A percentile compares a stretch with the other conserved stretches of the same genome.
Conservation (phyloP, 2,329 filamentous ascomycete species). For the Aspergillus ustus region DNA sequence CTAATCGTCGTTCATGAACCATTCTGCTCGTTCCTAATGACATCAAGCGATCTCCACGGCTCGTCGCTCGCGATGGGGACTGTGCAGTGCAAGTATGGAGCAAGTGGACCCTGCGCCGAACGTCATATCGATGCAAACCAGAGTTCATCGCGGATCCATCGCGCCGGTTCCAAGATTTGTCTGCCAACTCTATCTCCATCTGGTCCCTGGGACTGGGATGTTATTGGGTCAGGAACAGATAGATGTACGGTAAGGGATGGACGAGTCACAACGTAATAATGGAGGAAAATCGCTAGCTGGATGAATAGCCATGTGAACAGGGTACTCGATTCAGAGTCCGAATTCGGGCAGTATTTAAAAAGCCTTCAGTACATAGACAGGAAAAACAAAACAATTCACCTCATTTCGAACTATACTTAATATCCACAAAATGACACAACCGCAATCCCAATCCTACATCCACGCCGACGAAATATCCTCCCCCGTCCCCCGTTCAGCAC, state of each 20-base stretch:
- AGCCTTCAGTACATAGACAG: neutral
- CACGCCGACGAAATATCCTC: neutral
- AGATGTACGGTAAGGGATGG: no score
- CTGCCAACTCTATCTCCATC: neutral
- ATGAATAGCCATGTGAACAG: no score
- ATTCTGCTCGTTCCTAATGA: neutral
- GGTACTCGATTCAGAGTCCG: no score
- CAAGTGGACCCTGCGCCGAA: neutral
- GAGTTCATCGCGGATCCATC: neutral
- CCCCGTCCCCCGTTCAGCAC: neutral
- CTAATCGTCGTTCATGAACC: neutral
- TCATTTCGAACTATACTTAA: no score
- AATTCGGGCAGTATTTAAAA: neutral
- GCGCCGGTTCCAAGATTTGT: neutral
- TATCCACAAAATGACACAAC: neutral
- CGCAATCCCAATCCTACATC: neutral
- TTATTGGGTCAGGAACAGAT: neutral
- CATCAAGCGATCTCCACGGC: neutral
- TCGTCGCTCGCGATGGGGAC: neutral
- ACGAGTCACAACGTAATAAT: neutral
- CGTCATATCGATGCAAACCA: slow-evolving; percentile 12
- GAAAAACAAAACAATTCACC: no score
- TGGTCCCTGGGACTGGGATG: neutral
- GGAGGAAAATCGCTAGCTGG: no score
- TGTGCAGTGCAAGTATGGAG: neutral